Evolutionary conservation across 1,284 basidiomycete genomes (phyloP), one percentile per base, ranked within the genome.

Genomic region (Ustilago curta): DNA sequence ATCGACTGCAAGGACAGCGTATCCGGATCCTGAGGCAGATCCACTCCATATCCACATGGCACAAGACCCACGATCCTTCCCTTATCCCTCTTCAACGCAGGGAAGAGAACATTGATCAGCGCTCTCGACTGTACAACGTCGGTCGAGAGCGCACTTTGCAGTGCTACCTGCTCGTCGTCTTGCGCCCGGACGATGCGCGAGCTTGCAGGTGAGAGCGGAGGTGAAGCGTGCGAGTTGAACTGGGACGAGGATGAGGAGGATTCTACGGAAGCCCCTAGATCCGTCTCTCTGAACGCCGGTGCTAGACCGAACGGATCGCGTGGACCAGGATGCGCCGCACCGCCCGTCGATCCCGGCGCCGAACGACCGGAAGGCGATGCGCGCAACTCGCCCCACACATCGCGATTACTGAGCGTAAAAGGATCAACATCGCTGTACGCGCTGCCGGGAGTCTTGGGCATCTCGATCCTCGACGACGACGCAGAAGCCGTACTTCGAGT

Each of bases 91-190:
- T 67, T 74, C 8, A 79, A 40, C 2, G 69, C 70, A 0, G 77
- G 77, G 37, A 75, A 70, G n/a, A 79, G 67, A 3, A 67, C 70
- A 27, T 74, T 70, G 55, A 79, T 56, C 40, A 79, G 39, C 2
- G 68, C 75, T 29, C 64, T 59, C 14, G 61, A 55, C 25, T 79
- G 71, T 3, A 69, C 70, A 3, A 79, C 63, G 40, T 79, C 77
- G 3, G 75, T 75, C 16, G 58, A 57, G 31, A 79, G 57, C 2
- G 76, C 70, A n/a, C 63, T 63, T 54, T 63, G 59, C 8, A 76
- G 64, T 4, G 72, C 68, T 0, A 56, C 57, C n/a, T 70, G 72
- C 55, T 70, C 68, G 48, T 70, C 72, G 40, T 70, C 68, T 43
- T 70, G 67, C 23, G 39, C 32, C 11, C 55, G 35, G 9, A 63